Conservation (phyloP, 176 grass and related monocot genomes). For the Eragrostis nindensis region DNA sequence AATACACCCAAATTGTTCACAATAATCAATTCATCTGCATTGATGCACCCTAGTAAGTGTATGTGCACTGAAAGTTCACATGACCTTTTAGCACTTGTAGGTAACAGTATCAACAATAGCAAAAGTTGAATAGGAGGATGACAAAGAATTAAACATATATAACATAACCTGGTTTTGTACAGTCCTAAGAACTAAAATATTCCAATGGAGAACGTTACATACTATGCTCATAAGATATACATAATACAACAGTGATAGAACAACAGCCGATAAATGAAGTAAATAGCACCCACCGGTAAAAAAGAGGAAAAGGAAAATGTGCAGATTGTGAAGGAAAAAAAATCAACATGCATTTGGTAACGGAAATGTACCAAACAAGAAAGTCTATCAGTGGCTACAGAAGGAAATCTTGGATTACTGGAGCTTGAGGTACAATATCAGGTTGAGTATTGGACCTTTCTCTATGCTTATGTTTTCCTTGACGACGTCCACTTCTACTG, state of each 20-base stretch:
- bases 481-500: slow-evolving; percentile 45
- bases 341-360: slow-evolving; percentile 32
- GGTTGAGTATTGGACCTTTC: not conserved
- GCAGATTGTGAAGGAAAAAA: slow-evolving; percentile 19
- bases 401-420: slow-evolving; percentile 73
- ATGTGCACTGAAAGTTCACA: not conserved
- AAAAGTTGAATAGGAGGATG: not conserved
- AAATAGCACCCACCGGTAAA: slow-evolving; percentile 16
- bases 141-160: not conserved
- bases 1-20: not conserved
- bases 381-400: slow-evolving; percentile 51
- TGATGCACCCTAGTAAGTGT: not conserved
- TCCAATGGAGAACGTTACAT: slow-evolving; percentile 13
- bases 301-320: slow-evolving; percentile 24
- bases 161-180: slow-evolving; percentile 5
- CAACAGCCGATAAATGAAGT: slow-evolving; percentile 34
- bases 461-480: slow-evolving; percentile 69
- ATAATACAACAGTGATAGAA: slow-evolving; percentile 27
- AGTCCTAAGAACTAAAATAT: slow-evolving; percentile 19
- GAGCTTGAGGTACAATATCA: slow-evolving; percentile 2
- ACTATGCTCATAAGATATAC: slow-evolving; percentile 8
- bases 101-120: not conserved
- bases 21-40: not conserved
- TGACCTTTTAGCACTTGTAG: not conserved
- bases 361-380: slow-evolving; percentile 16